Evolutionary conservation across 2,329 filamentous ascomycete species (phyloP), one percentile per base, ranked within the genome.

Genomic region (Huntiella bhutanensis): DNA sequence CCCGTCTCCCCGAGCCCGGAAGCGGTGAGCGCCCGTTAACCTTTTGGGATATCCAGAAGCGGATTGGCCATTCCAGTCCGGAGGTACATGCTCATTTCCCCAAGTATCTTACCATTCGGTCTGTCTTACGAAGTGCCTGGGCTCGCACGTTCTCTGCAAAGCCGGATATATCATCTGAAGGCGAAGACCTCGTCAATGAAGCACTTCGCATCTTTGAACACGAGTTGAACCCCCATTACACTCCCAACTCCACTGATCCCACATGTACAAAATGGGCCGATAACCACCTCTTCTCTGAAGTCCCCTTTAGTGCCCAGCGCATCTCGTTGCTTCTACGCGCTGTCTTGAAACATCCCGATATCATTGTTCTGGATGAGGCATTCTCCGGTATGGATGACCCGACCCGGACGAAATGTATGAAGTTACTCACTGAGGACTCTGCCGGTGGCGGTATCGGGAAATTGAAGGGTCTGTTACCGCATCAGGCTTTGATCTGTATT

Each of bases 81-180:
- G 91, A 96, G 58, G 82, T 96, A 4, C 87, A 96, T 56, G 79
- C 84, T 45, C 86, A 93, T 60, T 95, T 96, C 64, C 88, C 91
- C 1, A 78, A 80, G 42, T 68, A 72, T 33, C 66, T 94, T 41
- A 80, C 77, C 0, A 64, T 94, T 7, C 73, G 84, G 2, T 70
- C 80, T 43, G 73, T 84, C 0, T 59, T 98, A 0, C 84, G 91
- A 57, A 88, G 80, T 43, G 86, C 88, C 0, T 96, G 85, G 80
- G 80, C 86, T 1, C 83, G 92, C 49, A 94, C 91, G 0, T 92
- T 93, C 53, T 69, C 81, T 12, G 70, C 77, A 1, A 75, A 70
- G 51, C 80, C 91, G 0, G 70, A 65, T 38, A 64, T 96, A 1
- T 69, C 75, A 34, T 57, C 64, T 0, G 62, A 70, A 7, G 73